Base-by-base conservation (phyloP, 2,329 filamentous ascomycete genomes). In the Xylariales sp. region DNA sequence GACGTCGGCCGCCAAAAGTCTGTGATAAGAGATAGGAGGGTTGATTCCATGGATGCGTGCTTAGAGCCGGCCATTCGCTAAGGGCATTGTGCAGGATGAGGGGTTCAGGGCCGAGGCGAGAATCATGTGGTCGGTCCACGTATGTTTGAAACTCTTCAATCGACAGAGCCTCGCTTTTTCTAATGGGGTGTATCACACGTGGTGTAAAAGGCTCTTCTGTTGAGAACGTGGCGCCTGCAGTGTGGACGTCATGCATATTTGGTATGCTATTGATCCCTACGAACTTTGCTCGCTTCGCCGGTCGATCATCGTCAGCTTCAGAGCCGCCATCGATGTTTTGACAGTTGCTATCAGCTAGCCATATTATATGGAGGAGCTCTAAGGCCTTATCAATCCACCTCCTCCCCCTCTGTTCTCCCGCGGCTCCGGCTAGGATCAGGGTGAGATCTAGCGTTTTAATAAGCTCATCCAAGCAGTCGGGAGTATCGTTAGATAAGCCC, bases 11-110 rank as follows among this genome's bases (percentile, higher is more conserved):
- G 2, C 84, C 86, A 43, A 97, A 88, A 0, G 94, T 97, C 63
- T 84, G 86, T 10, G 87, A 84, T 10, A 93, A 83, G 64, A 97
- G 88, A 78, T 97, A 97, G 0, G 83, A 81, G 0, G 90, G 89
- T n/a, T 85, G 87, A 8, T 82, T 84, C 96, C 96, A 99, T 0
- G 89, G 87, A 1, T 84, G 83, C 0, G 84, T 81, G 2, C 82
- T 83, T n/a, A 91, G 79, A 0, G 95, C 94, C 0, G 94, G 93
- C 95, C 95, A 98, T 71, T 89, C 80, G 0, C 84, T 78, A 1
- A 92, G 84, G 1, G 90, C 81, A 59, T 86, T 85, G 0, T 86
- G 87, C 50, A 98, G 89, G 9, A 97, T 83, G 3, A 97, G 72
- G 0, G 95, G 93, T 63, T 81, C 76, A 0, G 85, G 83, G 1